A percentile compares a stretch with the other conserved stretches of the same genome.
phyloP scores from a whole-genome alignment of 208 protist species.

The Phytomonas francai region DNA sequence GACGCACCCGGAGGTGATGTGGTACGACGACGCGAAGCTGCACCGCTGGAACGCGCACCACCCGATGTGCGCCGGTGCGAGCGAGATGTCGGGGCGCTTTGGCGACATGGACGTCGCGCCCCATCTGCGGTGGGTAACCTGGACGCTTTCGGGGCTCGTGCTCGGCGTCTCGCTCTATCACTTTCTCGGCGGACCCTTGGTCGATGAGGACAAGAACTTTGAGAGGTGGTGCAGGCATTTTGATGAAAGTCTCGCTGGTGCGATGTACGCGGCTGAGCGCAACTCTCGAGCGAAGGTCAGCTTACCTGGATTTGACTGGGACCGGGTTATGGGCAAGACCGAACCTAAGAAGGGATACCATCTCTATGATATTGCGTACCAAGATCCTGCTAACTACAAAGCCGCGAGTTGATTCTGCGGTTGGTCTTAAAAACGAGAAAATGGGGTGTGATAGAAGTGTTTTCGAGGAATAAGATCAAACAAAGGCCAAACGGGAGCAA shows the following conservation, averaged over 20 bases:
- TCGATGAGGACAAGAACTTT: conserved; percentile 51
- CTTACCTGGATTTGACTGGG: conserved; percentile 70
- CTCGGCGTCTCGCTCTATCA: conserved; percentile 45
- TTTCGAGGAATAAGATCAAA: not conserved
- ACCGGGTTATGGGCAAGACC: conserved; percentile 57
- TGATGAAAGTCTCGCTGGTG: conserved; percentile 52
- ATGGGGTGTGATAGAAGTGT: conserved; percentile 3
- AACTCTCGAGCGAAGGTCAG: conserved; percentile 48
- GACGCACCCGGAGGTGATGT: conserved; percentile 87
- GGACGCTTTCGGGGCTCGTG: conserved; percentile 20
- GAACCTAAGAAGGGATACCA: conserved; percentile 34
- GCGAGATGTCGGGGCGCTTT: conserved; percentile 77
- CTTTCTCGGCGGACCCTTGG: conserved; percentile 29
- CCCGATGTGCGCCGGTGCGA: conserved; percentile 68
- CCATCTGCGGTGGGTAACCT: conserved; percentile 41
- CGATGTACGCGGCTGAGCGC: conserved; percentile 76
- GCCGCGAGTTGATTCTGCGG: not conserved
- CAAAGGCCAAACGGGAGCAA: not conserved
- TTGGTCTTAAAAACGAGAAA: not conserved
- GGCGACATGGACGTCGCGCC: conserved; percentile 77
- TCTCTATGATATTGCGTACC: conserved; percentile 30
- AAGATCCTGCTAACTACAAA: conserved; percentile 32
- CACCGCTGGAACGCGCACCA: conserved; percentile 81
- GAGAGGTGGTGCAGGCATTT: conserved; percentile 61
- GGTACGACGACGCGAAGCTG: conserved; percentile 89